Evolutionary conservation across 2,329 filamentous ascomycete species (phyloP).

Genomic region (Microsporum canis): DNA sequence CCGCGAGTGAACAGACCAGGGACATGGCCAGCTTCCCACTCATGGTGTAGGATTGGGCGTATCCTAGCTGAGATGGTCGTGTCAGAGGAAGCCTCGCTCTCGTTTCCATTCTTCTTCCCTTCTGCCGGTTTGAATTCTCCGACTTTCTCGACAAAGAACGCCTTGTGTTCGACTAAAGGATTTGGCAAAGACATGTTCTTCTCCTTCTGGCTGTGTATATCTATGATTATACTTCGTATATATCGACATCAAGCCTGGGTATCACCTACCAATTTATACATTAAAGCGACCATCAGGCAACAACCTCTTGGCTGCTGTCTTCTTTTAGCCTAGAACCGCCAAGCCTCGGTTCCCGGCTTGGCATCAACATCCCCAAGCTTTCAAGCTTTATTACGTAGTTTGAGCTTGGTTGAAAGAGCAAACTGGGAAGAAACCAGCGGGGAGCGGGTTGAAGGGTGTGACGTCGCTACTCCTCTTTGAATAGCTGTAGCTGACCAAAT

Average conservation of each 20-base stretch:
- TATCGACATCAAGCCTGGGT: no score
- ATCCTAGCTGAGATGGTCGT: background rate
- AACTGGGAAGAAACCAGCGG: background rate
- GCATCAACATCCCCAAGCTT: background rate
- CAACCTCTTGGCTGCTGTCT: background rate
- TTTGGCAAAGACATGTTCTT: background rate
- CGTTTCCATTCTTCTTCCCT: background rate
- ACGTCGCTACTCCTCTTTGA: background rate
- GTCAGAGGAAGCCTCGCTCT: background rate
- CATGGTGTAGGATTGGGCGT: background rate
- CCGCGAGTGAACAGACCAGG: background rate
- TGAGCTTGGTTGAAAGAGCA: background rate
- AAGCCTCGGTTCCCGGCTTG: background rate
- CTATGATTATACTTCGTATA: background rate
- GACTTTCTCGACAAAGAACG: background rate
- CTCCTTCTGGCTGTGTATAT: background rate
- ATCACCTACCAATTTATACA: background rate
- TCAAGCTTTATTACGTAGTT: background rate
- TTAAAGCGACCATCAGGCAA: background rate
- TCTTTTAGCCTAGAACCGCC: background rate
- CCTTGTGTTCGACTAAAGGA: background rate
- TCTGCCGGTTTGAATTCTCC: background rate
- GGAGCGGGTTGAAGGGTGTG: background rate
- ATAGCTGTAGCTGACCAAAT: background rate
- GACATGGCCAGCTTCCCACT: background rate